Percentiles rank a stretch among this genome's conserved stretches.
Conservation (phyloP, 2,329 filamentous ascomycete species). For the Grosmannia penicillata region DNA sequence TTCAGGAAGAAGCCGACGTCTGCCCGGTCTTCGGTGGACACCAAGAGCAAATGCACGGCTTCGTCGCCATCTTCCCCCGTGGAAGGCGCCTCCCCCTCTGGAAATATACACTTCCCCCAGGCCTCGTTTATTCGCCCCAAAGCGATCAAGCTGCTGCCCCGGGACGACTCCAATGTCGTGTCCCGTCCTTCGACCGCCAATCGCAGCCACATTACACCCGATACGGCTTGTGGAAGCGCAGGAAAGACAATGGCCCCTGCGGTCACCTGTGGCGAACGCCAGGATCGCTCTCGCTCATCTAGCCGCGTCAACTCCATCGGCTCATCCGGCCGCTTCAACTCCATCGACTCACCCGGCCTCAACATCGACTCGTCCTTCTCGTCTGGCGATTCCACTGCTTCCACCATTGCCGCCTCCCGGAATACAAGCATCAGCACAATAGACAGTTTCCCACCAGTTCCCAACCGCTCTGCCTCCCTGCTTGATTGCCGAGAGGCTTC, state of each 20-base stretch:
- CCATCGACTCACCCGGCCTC: no score
- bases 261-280: no score
- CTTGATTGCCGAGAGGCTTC: slow-evolving; percentile 9
- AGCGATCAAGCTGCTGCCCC: slow-evolving; percentile 38
- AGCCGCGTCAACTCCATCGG: no score
- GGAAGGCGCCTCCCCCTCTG: slow-evolving; percentile 6
- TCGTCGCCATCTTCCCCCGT: neutral
- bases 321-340: no score
- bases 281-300: no score
- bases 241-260: no score
- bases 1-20: slow-evolving; percentile 27
- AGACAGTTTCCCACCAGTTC: slow-evolving; percentile 6
- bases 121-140: slow-evolving; percentile 42
- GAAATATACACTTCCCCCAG: slow-evolving; percentile 25
- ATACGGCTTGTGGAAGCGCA: no score
- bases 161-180: slow-evolving; percentile 25
- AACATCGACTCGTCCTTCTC: neutral
- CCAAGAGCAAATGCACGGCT: slow-evolving; percentile 1
- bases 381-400: neutral
- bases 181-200: slow-evolving; percentile 1
- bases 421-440: neutral
- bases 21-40: slow-evolving; percentile 7
- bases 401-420: neutral
- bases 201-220: neutral
- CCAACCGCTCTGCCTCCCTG: slow-evolving; percentile 11